Conservation (phyloP, 192 early-diverging fungal species). For the Gryganskiella cystojenkinii region DNA sequence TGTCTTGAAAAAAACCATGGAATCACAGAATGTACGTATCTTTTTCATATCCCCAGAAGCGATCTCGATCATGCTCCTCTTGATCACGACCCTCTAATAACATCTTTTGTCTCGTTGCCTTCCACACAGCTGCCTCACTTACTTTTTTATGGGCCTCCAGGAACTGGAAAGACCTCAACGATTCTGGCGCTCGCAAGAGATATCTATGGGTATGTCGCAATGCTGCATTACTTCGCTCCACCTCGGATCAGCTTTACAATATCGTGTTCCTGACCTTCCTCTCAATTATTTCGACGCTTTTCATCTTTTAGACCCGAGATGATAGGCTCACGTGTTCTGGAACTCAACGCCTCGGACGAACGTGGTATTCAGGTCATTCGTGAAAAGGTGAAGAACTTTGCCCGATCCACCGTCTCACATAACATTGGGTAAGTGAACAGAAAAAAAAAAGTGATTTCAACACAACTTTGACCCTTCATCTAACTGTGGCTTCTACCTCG, state of each 20-base stretch:
- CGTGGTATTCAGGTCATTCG: conserved; percentile 95
- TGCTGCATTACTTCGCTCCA: background rate
- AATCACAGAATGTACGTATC: conserved; percentile 85
- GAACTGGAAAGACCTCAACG: conserved; percentile 97
- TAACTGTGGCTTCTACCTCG: background rate
- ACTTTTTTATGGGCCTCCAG: conserved; percentile 97
- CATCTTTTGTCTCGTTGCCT: background rate
- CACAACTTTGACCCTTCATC: background rate
- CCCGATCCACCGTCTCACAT: conserved; percentile 70
- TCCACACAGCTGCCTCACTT: conserved; percentile 88
- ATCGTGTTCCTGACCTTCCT: too few relatives aligned
- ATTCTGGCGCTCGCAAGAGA: conserved; percentile 91
- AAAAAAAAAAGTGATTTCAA: background rate
- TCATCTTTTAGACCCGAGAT: conserved; percentile 76
- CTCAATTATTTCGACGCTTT: background rate
- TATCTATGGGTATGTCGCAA: conserved; percentile 73
- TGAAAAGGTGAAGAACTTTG: conserved; percentile 96
- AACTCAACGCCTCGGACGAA: conserved; percentile 98
- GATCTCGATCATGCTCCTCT: too few relatives aligned
- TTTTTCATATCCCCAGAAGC: background rate
- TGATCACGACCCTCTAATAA: background rate
- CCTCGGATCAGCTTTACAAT: background rate
- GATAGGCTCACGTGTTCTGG: conserved; percentile 83
- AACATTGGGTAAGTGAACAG: conserved; percentile 48
- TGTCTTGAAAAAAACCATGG: conserved; percentile 85